Conservation (phyloP, 495 filamentous ascomycete genomes). For the Poronia punctata region DNA sequence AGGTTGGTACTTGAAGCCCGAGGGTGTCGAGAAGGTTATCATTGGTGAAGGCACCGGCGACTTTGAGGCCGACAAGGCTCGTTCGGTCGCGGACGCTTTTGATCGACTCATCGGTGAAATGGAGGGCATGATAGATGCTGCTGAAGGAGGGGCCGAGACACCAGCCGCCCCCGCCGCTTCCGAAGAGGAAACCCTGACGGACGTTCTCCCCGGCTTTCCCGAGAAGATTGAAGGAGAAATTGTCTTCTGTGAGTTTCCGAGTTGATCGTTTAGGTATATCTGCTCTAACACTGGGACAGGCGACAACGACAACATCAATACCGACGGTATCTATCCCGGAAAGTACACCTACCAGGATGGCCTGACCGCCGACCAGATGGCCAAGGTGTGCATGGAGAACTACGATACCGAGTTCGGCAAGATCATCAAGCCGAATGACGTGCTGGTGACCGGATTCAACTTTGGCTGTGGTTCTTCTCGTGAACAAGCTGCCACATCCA, state of each 20-base stretch:
- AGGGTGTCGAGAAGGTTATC: slow-evolving; percentile 57
- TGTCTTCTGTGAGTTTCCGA: slow-evolving; percentile 56
- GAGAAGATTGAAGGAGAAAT: slow-evolving; percentile 60
- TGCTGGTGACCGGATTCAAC: slow-evolving; percentile 83
- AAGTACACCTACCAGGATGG: slow-evolving; percentile 89
- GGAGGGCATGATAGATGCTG: slow-evolving; percentile 38
- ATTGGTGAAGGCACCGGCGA: slow-evolving; percentile 66
- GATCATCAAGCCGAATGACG: slow-evolving; percentile 58
- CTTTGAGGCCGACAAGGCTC: slow-evolving; percentile 50
- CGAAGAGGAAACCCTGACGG: slow-evolving; percentile 38
- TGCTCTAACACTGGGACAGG: neutral
- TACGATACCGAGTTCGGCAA: slow-evolving; percentile 67
- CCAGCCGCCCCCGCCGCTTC: slow-evolving; percentile 8
- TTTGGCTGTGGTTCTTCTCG: slow-evolving; percentile 79
- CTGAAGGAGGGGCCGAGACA: slow-evolving; percentile 5
- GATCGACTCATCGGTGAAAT: slow-evolving; percentile 60
- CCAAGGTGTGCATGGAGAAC: slow-evolving; percentile 84
- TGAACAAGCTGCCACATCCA: slow-evolving; percentile 85
- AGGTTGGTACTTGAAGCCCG: slow-evolving; percentile 61
- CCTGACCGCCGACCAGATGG: slow-evolving; percentile 70
- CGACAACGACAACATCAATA: slow-evolving; percentile 65
- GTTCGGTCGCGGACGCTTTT: slow-evolving; percentile 58
- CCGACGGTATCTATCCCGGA: slow-evolving; percentile 81
- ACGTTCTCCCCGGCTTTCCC: slow-evolving; percentile 66
- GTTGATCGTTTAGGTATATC: neutral